Base-by-base conservation (phyloP, 108 stramenopile genomes). In the Phaeodactylum tricornutum region DNA sequence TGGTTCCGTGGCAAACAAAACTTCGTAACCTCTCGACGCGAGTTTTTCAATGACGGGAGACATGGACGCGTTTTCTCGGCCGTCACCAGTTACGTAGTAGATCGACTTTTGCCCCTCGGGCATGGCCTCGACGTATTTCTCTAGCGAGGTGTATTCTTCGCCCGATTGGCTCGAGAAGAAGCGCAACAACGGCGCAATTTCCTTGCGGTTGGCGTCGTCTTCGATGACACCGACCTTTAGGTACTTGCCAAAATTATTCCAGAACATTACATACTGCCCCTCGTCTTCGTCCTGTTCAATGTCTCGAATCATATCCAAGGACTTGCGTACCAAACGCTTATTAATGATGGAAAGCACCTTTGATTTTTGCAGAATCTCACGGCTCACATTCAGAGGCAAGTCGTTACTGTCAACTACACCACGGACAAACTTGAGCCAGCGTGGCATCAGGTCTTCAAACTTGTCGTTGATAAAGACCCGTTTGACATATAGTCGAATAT, bases 401-500 rank as follows among this genome's bases (percentile, higher is more conserved):
- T 98, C 97, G 50, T 96, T 79, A 29, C 76, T 79, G 58, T 98
- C 97, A 35, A 98, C 96, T 5, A 96, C 86, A 38, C 95, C 97
- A 36, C 89, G 72, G 37, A 98, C 64, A 62, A 98, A 98, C 53
- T 92, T 93, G 47, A 98, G 84, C 93, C 95, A 98, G 12, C 96
- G 81, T 16, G 97, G 97, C 29, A 96, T 72, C 33, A 98, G 87
- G 40, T 96, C 97, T 40, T 98, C 95, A 53, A 96, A 98, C 57
- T 93, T 78, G 64, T 98, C 97, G 60, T 96, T 98, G 90, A 98
- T 96, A 57, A 98, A 98, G 25, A 98, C 97, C 16, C 97, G 93
- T 77, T 96, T 96, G 25, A 98, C 97, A 69, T 98, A 98, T 8
- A 98, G 69, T 29, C 90, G 87, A 56, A 98, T 85, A 45, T 86